Evolutionary conservation across 768 basidiomycete genomes (phyloP), one percentile per base, ranked within the genome.

Genomic region (Leccinum pellstonianum): DNA sequence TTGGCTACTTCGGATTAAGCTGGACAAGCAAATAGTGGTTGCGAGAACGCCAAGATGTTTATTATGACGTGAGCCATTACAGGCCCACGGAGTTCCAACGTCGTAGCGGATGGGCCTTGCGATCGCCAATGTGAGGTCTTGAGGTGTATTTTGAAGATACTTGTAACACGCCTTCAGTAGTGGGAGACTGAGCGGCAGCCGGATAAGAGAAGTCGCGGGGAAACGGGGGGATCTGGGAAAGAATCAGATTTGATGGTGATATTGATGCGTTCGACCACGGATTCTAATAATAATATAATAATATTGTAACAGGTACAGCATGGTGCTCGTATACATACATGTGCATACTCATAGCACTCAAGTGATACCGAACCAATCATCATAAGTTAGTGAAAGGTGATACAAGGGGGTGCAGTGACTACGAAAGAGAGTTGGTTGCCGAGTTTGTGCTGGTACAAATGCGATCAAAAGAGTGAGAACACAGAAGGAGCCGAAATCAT

Each of bases 381-480:
- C 25, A 61, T 67, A 73, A 70, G 31, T 68, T 62, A 68, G 33
- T 50, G 54, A 8, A 51, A 49, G 33, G 60, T 62, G 31, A 55
- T 69, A 73, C 73, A 72, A 43, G 33, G 27, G 23, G 43, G 51
- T 66, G 57, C 23, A 17, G 15, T 52, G 61, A 46, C 58, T 53
- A 56, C 25, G 17, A 55, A 37, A 37, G 19, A 54, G 19, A 4
- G 12, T 48, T 25, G 33, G 58, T 62, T 73, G 73, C 54, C 35
- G 54, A 29, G 59, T 27, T 54, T 38, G 55, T 65, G 25, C 50
- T 27, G 10, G 35, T 73, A 75, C 72, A 73, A 55, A 69, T 75
- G 73, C 61, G 47, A 37, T 49, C 33, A 47, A 37, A 31, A 21
- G 35, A 51, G 38, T 47, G 25, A 38, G 23, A 17, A 35, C 19